A percentile compares a stretch with the other conserved stretches of the same genome.
phyloP scores from a whole-genome alignment of 164 flowering plant genomes.

The Aristolochia contorta region DNA sequence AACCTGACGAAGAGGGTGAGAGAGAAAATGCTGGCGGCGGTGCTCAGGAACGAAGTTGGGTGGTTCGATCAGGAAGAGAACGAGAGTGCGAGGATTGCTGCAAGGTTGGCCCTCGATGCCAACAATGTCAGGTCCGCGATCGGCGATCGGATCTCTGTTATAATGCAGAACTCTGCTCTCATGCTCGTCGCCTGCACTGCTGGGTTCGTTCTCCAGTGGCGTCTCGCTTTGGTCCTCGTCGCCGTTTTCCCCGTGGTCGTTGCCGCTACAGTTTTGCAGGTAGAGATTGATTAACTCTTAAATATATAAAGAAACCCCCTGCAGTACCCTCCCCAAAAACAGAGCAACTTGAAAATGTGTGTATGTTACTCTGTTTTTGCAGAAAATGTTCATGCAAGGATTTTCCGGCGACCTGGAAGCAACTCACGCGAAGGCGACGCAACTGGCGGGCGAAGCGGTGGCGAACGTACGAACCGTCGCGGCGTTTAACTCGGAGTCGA shows the following conservation, averaged over 20 bases:
- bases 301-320: no score
- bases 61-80: conserved; percentile 98
- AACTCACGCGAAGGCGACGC: conserved; percentile 89
- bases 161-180: conserved; percentile 92
- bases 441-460: conserved; percentile 95
- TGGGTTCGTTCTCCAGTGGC: conserved; percentile 93
- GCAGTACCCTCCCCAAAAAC: no score
- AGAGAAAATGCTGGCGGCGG: conserved; percentile 84
- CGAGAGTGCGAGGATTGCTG: conserved; percentile 79
- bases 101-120: conserved; percentile 89
- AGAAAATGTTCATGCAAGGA: conserved; percentile 97
- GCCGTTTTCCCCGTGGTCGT: conserved; percentile 97
- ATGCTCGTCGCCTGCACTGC: conserved; percentile 94
- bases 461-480: conserved; percentile 89
- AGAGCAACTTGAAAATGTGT: no score
- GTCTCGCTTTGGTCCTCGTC: conserved; percentile 86
- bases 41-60: conserved; percentile 81
- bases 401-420: conserved; percentile 93
- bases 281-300: conserved; percentile 19
- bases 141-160: conserved; percentile 91
- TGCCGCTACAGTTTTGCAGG: conserved; percentile 96
- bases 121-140: conserved; percentile 93
- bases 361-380: conserved; percentile 12
- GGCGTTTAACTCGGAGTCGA: conserved; percentile 87
- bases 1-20: conserved; percentile 85